Evolutionary conservation across 2,329 filamentous ascomycete genomes (phyloP).

Genomic region (Diaporthe citri): DNA sequence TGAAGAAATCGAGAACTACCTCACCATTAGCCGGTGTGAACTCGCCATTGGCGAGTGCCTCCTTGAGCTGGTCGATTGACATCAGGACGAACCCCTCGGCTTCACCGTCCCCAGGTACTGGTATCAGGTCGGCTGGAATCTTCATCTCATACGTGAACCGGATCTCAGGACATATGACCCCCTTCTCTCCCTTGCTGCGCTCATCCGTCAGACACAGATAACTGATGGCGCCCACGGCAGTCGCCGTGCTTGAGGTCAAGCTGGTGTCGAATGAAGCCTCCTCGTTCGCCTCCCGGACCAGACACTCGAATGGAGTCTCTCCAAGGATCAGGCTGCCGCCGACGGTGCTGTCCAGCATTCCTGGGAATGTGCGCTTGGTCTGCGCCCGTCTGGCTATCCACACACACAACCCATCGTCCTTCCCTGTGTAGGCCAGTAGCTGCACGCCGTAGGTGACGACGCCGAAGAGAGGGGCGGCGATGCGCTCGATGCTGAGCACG

Average conservation of each 20-base stretch:
- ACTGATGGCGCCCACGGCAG: neutral
- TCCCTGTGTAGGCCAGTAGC: neutral
- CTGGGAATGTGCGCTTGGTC: neutral
- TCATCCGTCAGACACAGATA: neutral
- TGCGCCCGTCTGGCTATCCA: neutral
- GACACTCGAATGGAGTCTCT: neutral
- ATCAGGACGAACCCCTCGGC: neutral
- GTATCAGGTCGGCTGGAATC: neutral
- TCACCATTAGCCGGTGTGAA: neutral
- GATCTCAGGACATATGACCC: neutral
- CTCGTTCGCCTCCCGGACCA: neutral
- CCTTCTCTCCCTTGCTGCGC: neutral
- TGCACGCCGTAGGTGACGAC: neutral
- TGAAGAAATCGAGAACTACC: neutral
- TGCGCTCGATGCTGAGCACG: neutral
- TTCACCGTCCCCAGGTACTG: neutral
- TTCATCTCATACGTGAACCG: neutral
- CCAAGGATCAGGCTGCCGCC: neutral
- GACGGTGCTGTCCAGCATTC: neutral
- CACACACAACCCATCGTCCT: neutral
- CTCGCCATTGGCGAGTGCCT: neutral
- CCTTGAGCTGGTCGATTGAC: neutral
- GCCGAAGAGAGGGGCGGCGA: neutral
- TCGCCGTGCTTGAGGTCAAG: neutral
- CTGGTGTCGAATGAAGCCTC: neutral